Evolutionary conservation across 495 filamentous ascomycete genomes (phyloP), one percentile per base, ranked within the genome.

Genomic region (Lophiostoma macrostomum): DNA sequence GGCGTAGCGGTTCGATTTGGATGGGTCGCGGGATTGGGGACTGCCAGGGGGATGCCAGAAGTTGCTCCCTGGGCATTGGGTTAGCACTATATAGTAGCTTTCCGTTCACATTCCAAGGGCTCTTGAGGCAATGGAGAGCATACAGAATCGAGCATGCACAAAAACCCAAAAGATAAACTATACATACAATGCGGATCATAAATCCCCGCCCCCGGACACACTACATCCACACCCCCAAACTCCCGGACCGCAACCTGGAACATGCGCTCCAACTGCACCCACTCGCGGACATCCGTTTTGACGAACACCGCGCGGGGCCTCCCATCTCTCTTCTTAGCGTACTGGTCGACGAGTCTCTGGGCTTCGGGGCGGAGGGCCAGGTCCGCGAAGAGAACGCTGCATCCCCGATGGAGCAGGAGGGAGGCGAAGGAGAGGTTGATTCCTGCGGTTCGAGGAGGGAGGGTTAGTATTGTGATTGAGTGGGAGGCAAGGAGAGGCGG

Each of bases 121-220:
- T 39, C n/a, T n/a, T n/a, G n/a, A n/a, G n/a, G n/a, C n/a, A n/a
- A n/a, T n/a, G n/a, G n/a, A n/a, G n/a, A n/a, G n/a, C n/a, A n/a
- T n/a, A n/a, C n/a, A n/a, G n/a, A n/a, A n/a, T n/a, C n/a, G n/a
- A n/a, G n/a, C n/a, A n/a, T n/a, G n/a, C n/a, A n/a, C n/a, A n/a
- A n/a, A n/a, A n/a, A n/a, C n/a, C n/a, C n/a, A n/a, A n/a, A n/a
- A n/a, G n/a, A n/a, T 19, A 10, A 12, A 19, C 16, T 12, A 16
- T 10, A 16, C 34, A 16, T 40, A 10, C 78, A 86, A 57, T 77
- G 71, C 67, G 82, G 83, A 58, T 87, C 84, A 66, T 73, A 86
- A 47, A 87, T 68, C 11, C 84, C 84, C n/a, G 84, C 84, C 8
- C 84, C 83, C 4, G 83, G 81, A 59, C 80, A 82, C 35, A 86